Evolutionary conservation across 208 protist species (phyloP).

Genomic region (Crithidia brevicula): DNA sequence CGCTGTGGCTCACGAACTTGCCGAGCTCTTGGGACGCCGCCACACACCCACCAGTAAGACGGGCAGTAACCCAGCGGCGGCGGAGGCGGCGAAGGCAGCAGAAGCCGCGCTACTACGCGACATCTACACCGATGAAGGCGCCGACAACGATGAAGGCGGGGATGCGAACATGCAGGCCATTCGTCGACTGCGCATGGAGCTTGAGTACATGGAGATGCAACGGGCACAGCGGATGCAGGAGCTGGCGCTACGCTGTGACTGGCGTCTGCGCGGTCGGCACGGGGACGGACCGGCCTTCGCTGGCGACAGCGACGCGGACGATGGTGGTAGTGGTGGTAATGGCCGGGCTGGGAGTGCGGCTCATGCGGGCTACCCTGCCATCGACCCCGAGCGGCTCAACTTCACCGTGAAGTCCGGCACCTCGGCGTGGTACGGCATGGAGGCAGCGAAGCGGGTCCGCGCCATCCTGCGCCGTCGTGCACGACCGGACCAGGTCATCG

Average conservation of each 20-base stretch:
- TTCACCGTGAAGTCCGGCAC: conserved; percentile 64
- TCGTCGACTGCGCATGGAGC: conserved; percentile 39
- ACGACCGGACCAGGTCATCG: conserved; percentile 59
- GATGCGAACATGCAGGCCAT: conserved; percentile 45
- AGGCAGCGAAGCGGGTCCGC: conserved; percentile 67
- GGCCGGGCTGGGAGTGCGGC: too few species aligned
- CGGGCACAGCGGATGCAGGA: conserved; percentile 58
- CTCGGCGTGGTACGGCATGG: conserved; percentile 75
- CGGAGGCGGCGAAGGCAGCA: conserved; percentile 4
- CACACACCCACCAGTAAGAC: neutral
- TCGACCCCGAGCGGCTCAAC: conserved; percentile 42
- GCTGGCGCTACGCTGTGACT: conserved; percentile 45
- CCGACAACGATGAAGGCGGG: neutral
- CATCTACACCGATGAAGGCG: conserved; percentile 31
- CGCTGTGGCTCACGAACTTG: conserved; percentile 26
- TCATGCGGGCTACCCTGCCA: neutral
- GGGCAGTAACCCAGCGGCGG: conserved; percentile 5
- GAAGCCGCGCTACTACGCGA: conserved; percentile 19
- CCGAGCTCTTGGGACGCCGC: conserved; percentile 29
- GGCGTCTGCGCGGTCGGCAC: conserved; percentile 25
- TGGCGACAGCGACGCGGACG: neutral
- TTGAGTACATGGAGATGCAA: conserved; percentile 55
- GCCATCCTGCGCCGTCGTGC: conserved; percentile 61
- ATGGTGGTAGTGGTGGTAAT: neutral
- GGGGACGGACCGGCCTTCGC: neutral